Conservation (phyloP, 768 basidiomycete species). For the Lactifluus rugatus region DNA sequence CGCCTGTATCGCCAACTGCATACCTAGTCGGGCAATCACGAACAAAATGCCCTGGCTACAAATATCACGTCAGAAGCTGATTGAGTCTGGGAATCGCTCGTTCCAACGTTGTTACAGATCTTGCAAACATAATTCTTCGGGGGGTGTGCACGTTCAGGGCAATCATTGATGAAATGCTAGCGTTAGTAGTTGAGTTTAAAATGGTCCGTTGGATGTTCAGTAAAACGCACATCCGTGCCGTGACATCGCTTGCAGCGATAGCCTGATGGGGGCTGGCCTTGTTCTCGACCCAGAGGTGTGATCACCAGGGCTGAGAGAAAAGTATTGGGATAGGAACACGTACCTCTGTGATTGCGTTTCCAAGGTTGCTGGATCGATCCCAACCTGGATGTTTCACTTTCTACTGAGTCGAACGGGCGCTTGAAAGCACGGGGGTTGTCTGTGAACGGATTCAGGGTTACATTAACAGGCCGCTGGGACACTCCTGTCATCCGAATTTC, state of each 20-base stretch:
- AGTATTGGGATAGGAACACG: conserved; percentile 16
- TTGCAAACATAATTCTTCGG: conserved; percentile 83
- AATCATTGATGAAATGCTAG: conserved; percentile 69
- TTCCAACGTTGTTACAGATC: conserved; percentile 60
- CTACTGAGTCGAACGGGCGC: conserved; percentile 39
- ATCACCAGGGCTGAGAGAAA: not conserved
- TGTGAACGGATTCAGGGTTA: conserved; percentile 63
- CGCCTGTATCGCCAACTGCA: conserved; percentile 73
- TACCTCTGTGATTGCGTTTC: conserved; percentile 52
- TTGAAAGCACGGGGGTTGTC: conserved; percentile 38
- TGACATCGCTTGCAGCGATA: conserved; percentile 75
- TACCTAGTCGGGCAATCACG: conserved; percentile 81
- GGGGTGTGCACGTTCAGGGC: conserved; percentile 66
- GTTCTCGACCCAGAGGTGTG: conserved; percentile 26
- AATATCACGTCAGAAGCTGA: conserved; percentile 4
- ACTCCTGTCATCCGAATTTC: conserved; percentile 31
- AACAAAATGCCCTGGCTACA: conserved; percentile 71
- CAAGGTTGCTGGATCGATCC: conserved; percentile 46
- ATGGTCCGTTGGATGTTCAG: not conserved
- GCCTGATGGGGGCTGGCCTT: conserved; percentile 53
- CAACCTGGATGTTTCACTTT: conserved; percentile 60
- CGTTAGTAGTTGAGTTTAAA: not conserved
- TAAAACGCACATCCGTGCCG: conserved; percentile 50
- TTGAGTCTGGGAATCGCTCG: not conserved
- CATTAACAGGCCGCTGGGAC: conserved; percentile 44